Base-by-base conservation (phyloP, 768 basidiomycete genomes). In the Suillus subluteus region DNA sequence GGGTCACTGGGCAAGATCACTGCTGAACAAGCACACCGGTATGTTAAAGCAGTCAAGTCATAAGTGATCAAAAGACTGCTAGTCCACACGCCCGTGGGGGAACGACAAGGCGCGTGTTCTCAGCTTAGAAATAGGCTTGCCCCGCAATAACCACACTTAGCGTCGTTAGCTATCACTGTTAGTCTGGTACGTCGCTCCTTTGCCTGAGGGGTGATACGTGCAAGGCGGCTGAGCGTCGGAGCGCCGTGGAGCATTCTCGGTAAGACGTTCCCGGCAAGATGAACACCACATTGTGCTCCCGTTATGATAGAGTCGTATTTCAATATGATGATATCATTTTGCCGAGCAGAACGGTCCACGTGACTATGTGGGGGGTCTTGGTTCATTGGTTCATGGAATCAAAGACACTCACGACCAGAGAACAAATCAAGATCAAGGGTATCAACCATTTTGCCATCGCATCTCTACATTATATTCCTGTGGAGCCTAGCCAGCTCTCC, bases 401-500 rank as follows among this genome's bases (percentile, higher is more conserved):
- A 30, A 43, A 26, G 26, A 30, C 59, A 43, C 43, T 43, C 26
- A 43, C 41, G 18, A 32, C 9, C 54, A 59, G 23, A 41, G 4
- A 59, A 41, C 5, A 43, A 21, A 26, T 35, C 23, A 41, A 26
- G 16, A 6, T 59, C 38, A 59, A 59, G 23, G 13, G 38, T 16
- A 59, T 41, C 23, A 23, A 59, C 4, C 37, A 15, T 35, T 56
- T 23, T 55, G 30, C 5, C 30, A 32, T 32, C 35, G 12, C 35
- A 56, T n/a, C 21, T n/a, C 58, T 30, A 64, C 11, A 18, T 30
- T 64, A 55, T 64, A 64, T 64, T 26, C 58, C 58, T n/a, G 63
- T 64, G 35, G 54, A 61, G 15, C 63, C 58, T 62, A 77, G 58
- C 77, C 78, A 79, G 37, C 67, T 56, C 62, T 78, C 77, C 78